phyloP scores from a whole-genome alignment of 2,329 filamentous ascomycete genomes.

The Scytalidium lignicola region DNA sequence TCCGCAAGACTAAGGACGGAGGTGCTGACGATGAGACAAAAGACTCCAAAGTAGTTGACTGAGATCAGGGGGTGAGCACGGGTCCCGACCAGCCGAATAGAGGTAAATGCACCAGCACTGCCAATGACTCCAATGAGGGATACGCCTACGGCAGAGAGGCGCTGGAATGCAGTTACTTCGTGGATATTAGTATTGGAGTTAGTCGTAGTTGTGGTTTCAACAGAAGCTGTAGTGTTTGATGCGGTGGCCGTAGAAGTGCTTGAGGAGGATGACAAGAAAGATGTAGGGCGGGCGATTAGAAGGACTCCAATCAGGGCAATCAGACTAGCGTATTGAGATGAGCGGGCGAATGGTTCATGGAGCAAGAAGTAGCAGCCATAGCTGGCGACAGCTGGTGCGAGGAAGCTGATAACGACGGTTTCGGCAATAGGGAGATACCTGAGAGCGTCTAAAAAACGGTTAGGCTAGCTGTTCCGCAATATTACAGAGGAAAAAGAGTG shows the following conservation, averaged over 20 bases:
- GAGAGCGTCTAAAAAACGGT: conserved; percentile 45
- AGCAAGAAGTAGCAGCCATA: conserved; percentile 73
- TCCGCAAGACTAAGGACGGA: conserved; percentile 50
- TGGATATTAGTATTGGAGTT: conserved; percentile 7
- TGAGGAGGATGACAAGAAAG: conserved; percentile 17
- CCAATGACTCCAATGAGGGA: conserved; percentile 76
- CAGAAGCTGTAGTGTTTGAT: conserved; percentile 2
- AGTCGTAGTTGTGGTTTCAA: background rate
- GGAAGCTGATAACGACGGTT: conserved; percentile 84
- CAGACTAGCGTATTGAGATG: conserved; percentile 70
- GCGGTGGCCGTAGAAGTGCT: background rate
- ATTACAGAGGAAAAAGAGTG: no score
- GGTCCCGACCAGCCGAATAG: conserved; percentile 76
- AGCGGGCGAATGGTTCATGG: conserved; percentile 71
- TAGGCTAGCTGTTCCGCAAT: background rate
- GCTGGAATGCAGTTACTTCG: conserved; percentile 31
- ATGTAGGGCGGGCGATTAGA: conserved; percentile 65
- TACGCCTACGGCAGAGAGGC: conserved; percentile 62
- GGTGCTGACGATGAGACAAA: conserved; percentile 63
- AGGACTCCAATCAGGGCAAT: conserved; percentile 75
- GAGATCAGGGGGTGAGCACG: conserved; percentile 77
- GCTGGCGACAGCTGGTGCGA: conserved; percentile 72
- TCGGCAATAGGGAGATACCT: conserved; percentile 81
- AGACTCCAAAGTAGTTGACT: conserved; percentile 76
- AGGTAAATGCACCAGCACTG: conserved; percentile 66